A percentile compares a stretch with the other conserved stretches of the same genome.
Conservation (phyloP, 140 eudicot species). For the Bidens hawaiensis region DNA sequence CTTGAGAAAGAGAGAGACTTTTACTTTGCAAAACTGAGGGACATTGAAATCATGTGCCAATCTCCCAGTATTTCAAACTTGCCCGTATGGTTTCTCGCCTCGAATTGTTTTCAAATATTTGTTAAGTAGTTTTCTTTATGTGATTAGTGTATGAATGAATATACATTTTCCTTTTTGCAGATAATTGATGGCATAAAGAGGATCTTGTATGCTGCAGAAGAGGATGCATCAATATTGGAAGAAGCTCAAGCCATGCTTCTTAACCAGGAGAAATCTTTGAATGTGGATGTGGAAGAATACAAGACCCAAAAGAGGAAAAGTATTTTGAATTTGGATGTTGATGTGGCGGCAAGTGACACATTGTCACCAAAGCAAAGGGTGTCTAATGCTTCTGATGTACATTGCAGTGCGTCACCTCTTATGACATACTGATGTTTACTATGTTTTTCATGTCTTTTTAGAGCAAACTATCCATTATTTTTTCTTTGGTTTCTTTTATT, state of each 20-base stretch:
- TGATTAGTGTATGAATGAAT: not conserved
- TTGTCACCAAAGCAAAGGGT: slow-evolving; percentile 78
- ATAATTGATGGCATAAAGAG: slow-evolving; percentile 62
- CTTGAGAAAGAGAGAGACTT: slow-evolving; percentile 92
- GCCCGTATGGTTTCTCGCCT: slow-evolving; percentile 41
- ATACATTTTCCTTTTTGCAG: slow-evolving; percentile 30
- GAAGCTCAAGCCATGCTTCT: slow-evolving; percentile 72
- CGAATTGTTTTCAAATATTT: not conserved
- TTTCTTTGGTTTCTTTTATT: not conserved
- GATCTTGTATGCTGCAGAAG: slow-evolving; percentile 75
- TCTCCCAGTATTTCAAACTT: slow-evolving; percentile 58
- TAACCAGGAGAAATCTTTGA: slow-evolving; percentile 15
- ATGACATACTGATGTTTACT: slow-evolving; percentile 47
- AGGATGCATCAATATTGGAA: slow-evolving; percentile 67
- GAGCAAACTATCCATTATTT: not conserved
- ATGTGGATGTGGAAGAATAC: not conserved
- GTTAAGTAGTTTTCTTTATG: not conserved
- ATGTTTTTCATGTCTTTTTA: not conserved
- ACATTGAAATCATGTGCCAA: slow-evolving; percentile 85
- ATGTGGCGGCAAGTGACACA: slow-evolving; percentile 58
- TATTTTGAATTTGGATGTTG: slow-evolving; percentile 66
- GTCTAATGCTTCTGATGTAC: slow-evolving; percentile 84
- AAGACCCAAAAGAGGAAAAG: slow-evolving; percentile 66
- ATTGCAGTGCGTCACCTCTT: slow-evolving; percentile 78
- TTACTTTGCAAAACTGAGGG: slow-evolving; percentile 93